These are phyloP conservation scores for Serendipita sp. DNA, from an alignment of 768 basidiomycete species.

Conservation along the genomic window DNA sequence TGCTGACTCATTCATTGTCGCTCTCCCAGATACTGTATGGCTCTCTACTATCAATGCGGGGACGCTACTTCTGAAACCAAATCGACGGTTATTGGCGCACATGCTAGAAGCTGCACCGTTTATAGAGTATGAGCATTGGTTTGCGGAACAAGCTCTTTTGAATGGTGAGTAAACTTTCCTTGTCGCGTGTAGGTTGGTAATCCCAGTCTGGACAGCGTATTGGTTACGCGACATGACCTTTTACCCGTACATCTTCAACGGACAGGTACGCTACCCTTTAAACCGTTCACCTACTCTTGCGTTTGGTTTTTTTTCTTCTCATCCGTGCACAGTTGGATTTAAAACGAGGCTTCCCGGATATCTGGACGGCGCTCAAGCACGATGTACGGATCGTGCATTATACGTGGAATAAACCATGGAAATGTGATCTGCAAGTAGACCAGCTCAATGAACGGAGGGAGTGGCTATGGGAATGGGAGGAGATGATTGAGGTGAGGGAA, in stretches of 20 bases:
- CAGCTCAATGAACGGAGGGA: too few relatives aligned
- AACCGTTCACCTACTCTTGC: background rate
- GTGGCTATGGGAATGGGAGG: too few relatives aligned
- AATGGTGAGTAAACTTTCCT: background rate
- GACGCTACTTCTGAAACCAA: conserved; percentile 8
- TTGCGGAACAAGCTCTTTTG: conserved; percentile 9
- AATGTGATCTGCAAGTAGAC: background rate
- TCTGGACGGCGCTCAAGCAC: conserved; percentile 1
- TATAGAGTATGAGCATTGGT: background rate
- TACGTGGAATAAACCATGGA: conserved; percentile 10
- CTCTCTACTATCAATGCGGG: conserved; percentile 8
- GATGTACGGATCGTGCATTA: conserved; percentile 10
- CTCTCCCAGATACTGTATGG: background rate
- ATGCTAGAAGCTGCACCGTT: conserved; percentile 7
- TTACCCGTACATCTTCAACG: conserved; percentile 9
- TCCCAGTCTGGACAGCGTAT: background rate
- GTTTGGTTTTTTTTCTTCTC: background rate
- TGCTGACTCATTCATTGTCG: background rate
- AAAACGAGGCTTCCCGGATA: conserved; percentile 7
- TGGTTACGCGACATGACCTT: conserved; percentile 6
- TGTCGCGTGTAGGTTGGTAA: too few relatives aligned
- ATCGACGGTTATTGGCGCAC: conserved; percentile 1
- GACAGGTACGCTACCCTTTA: background rate
- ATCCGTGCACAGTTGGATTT: conserved; percentile 5
- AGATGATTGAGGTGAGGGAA: too few relatives aligned